Evolutionary conservation across 768 basidiomycete genomes (phyloP).

Genomic region (Gymnopilus dilepis): DNA sequence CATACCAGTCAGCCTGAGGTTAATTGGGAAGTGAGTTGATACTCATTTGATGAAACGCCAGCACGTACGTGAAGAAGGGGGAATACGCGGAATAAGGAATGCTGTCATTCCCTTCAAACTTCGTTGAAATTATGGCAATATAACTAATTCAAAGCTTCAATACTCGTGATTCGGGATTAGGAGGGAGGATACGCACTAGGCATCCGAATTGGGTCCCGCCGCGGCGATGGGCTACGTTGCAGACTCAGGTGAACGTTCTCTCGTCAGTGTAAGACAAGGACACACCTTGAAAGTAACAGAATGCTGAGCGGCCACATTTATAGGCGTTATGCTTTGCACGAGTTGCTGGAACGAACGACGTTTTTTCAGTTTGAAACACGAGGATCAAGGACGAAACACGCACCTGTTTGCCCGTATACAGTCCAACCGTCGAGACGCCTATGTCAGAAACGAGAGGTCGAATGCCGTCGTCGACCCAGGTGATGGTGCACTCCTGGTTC

Average conservation of each 20-base stretch:
- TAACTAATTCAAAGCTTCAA: constrained; percentile 49
- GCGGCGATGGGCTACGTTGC: constrained; percentile 54
- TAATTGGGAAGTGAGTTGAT: constrained; percentile 3
- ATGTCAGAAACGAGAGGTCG: constrained; percentile 53
- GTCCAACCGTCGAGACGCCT: constrained; percentile 56
- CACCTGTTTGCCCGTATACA: constrained; percentile 65
- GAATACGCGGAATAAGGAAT: constrained; percentile 50
- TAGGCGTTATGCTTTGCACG: constrained; percentile 59
- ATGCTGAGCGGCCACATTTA: constrained; percentile 52
- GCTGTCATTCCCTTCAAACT: constrained; percentile 32
- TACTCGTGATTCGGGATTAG: not conserved
- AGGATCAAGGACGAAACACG: constrained; percentile 22
- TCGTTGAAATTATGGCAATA: constrained; percentile 56
- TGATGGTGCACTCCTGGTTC: constrained; percentile 56
- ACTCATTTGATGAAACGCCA: not conserved
- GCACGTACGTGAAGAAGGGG: constrained; percentile 54
- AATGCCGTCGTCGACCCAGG: constrained; percentile 70
- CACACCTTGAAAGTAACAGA: constrained; percentile 64
- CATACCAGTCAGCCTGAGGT: constrained; percentile 59
- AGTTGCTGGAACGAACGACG: constrained; percentile 45
- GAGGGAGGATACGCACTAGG: constrained; percentile 51
- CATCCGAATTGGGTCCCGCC: constrained; percentile 60
- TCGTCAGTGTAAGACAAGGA: not conserved
- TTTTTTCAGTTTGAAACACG: constrained; percentile 4
- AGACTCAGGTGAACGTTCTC: constrained; percentile 3